Evolutionary conservation across 495 filamentous ascomycete species (phyloP).

Genomic region (Podospora tetraspora): DNA sequence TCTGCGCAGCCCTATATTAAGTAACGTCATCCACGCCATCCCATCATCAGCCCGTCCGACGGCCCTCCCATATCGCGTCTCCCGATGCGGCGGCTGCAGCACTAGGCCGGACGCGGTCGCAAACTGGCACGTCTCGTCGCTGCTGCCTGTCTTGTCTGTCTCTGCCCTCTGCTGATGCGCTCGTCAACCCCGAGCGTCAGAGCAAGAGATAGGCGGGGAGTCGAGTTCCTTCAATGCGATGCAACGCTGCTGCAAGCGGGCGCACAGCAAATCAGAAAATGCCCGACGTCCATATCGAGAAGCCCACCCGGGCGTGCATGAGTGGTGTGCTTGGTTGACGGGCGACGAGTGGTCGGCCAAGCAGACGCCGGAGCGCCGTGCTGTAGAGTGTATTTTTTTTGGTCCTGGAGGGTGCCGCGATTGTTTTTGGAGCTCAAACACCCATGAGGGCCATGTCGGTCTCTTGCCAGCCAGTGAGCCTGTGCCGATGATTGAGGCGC

Average conservation of each 20-base stretch:
- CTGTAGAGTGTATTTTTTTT: background rate
- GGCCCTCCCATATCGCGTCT: conserved; percentile 1
- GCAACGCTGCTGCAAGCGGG: conserved; percentile 19
- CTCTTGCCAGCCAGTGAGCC: background rate
- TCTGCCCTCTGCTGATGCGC: background rate
- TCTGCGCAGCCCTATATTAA: conserved; percentile 34
- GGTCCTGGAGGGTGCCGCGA: background rate
- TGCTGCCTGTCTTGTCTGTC: background rate
- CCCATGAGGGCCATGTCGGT: background rate
- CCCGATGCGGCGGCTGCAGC: conserved; percentile 7
- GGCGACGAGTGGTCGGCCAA: background rate
- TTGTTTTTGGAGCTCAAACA: background rate
- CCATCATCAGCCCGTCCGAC: background rate
- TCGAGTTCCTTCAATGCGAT: conserved; percentile 15
- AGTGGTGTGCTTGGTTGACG: conserved; percentile 7
- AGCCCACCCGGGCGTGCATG: conserved; percentile 11
- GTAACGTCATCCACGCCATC: conserved; percentile 27
- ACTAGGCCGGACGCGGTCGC: conserved; percentile 1
- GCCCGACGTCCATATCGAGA: conserved; percentile 33
- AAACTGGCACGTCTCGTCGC: background rate
- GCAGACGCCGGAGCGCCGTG: background rate
- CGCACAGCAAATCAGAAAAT: conserved; percentile 34
- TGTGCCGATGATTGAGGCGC: background rate
- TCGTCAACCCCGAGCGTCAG: background rate
- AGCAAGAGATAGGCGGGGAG: background rate